A percentile compares a stretch with the other conserved stretches of the same genome.
Conservation (phyloP, 1,139 yeast genomes). For the Lodderomyces beijingensis region DNA sequence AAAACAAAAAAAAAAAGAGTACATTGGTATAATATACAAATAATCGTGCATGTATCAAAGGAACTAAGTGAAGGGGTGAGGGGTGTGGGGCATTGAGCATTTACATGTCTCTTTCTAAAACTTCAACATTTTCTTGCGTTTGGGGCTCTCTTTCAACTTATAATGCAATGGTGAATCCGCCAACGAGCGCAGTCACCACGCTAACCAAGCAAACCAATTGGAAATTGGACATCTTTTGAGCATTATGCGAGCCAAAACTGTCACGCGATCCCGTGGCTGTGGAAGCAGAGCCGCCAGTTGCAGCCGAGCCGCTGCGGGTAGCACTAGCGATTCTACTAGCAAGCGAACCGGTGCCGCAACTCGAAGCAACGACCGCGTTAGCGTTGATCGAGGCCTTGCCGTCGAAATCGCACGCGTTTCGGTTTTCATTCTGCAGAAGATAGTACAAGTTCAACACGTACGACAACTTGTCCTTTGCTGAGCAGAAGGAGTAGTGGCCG, state of each 20-base stretch:
- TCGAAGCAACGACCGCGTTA: constrained; percentile 26
- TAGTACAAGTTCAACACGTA: constrained; percentile 40
- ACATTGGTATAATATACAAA: too few relatives aligned
- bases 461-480: constrained; percentile 36
- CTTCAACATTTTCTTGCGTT: too few relatives aligned
- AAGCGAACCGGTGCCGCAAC: constrained; percentile 16
- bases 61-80: too few relatives aligned
- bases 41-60: too few relatives aligned
- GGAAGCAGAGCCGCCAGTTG: constrained; percentile 3
- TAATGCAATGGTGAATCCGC: constrained; percentile 27
- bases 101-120: too few relatives aligned
- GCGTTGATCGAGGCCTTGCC: constrained; percentile 37
- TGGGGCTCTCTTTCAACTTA: constrained; percentile 1
- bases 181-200: constrained; percentile 26
- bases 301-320: not conserved
- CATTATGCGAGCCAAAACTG: constrained; percentile 9
- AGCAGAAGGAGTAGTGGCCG: constrained; percentile 40
- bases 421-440: constrained; percentile 22
- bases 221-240: constrained; percentile 24
- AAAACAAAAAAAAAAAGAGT: not conserved
- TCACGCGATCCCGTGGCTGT: constrained; percentile 3
- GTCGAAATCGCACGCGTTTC: constrained; percentile 37
- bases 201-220: constrained; percentile 21
- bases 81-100: too few relatives aligned
- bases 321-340: constrained; percentile 1